Percentiles rank a stretch among this genome's conserved stretches.
These are phyloP conservation scores for Huntiella bhutanensis DNA, from an alignment of 2,329 filamentous ascomycete species.

Conservation along the genomic window DNA sequence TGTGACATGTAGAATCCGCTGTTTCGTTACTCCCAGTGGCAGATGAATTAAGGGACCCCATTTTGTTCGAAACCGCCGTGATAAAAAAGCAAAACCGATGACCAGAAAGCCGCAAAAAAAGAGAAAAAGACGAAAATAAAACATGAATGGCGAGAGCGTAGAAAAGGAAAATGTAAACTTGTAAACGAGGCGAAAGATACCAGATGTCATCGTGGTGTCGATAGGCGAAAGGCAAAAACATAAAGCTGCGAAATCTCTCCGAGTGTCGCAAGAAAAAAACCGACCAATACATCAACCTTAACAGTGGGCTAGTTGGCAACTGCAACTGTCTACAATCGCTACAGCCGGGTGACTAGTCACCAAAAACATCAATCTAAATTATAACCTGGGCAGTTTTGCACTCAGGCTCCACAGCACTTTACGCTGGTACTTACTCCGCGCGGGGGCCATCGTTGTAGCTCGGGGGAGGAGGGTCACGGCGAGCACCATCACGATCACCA, in stretches of 20 bases:
- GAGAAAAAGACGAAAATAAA: constrained; percentile 1
- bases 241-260: too few relatives aligned
- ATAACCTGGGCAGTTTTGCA: neutral
- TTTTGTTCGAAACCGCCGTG: constrained; percentile 12
- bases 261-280: too few relatives aligned
- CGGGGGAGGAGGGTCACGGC: constrained; percentile 22
- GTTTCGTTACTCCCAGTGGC: constrained; percentile 4
- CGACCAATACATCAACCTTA: too few relatives aligned
- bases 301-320: too few relatives aligned
- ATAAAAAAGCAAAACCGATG: constrained; percentile 5
- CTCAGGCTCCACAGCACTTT: constrained; percentile 22
- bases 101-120: constrained; percentile 5
- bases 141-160: constrained; percentile 1
- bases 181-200: constrained; percentile 2
- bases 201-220: neutral
- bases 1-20: neutral
- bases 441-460: constrained; percentile 25
- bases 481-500: constrained; percentile 22
- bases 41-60: neutral
- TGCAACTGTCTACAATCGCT: neutral
- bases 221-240: too few relatives aligned
- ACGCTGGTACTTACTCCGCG: constrained; percentile 17
- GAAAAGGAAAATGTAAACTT: neutral
- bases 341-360: constrained; percentile 10
- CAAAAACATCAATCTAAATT: neutral